Conservation (phyloP, 495 filamentous ascomycete genomes). For the Penicillium cosmopolitanum region DNA sequence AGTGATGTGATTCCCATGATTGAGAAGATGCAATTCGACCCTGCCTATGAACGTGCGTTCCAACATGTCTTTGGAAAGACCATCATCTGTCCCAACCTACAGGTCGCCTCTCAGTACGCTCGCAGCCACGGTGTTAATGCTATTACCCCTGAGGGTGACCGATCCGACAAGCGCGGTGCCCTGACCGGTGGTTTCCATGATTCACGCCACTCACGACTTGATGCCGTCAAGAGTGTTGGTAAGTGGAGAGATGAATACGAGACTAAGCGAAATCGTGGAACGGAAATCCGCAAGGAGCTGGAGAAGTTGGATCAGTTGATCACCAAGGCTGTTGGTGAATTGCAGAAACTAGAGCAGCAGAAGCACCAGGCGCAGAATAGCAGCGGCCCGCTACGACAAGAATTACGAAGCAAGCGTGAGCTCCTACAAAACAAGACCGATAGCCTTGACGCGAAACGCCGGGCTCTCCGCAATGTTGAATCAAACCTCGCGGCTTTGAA, state of each 20-base stretch:
- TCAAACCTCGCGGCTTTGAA: conserved; percentile 72
- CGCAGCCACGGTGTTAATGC: conserved; percentile 87
- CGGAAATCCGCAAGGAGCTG: conserved; percentile 65
- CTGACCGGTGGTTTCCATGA: conserved; percentile 94
- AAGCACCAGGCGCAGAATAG: conserved; percentile 77
- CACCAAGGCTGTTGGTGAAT: conserved; percentile 75
- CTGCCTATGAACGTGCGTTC: conserved; percentile 79
- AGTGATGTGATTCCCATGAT: conserved; percentile 87
- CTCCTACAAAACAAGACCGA: conserved; percentile 75
- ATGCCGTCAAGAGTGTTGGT: conserved; percentile 76
- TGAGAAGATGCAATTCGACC: conserved; percentile 80
- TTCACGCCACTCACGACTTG: conserved; percentile 75
- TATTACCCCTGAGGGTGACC: conserved; percentile 93
- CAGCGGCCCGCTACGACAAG: conserved; percentile 75
- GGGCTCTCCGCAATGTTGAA: conserved; percentile 73
- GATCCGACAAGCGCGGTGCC: conserved; percentile 89
- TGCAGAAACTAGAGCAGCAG: conserved; percentile 82
- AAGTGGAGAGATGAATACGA: conserved; percentile 78
- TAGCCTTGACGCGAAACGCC: conserved; percentile 71
- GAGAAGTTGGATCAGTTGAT: conserved; percentile 84
- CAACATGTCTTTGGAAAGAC: conserved; percentile 94
- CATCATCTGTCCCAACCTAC: conserved; percentile 87
- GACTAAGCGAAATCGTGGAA: conserved; percentile 57
- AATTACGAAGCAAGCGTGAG: conserved; percentile 69
- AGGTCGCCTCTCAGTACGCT: conserved; percentile 84